A percentile compares a stretch with the other conserved stretches of the same genome.
These are phyloP conservation scores for Cantharellus anzutake DNA, from an alignment of 768 basidiomycete genomes.

Conservation along the genomic window DNA sequence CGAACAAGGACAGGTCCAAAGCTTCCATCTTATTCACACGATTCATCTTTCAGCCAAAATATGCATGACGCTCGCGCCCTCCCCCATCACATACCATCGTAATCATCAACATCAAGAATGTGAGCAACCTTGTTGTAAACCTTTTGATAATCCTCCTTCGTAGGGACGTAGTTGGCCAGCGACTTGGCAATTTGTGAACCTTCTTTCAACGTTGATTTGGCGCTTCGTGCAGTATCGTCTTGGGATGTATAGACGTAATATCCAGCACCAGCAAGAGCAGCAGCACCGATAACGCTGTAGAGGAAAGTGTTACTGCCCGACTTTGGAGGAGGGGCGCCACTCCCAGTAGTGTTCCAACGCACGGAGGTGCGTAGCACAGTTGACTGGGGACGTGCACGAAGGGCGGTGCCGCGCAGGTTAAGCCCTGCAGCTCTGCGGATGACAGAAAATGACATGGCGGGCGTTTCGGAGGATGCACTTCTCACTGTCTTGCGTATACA, in stretches of 20 bases:
- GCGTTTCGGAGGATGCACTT: too few relatives aligned
- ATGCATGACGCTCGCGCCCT: not conserved
- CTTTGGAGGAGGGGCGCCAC: slow-evolving; percentile 2
- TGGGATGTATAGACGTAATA: slow-evolving; percentile 38
- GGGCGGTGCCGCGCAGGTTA: not conserved
- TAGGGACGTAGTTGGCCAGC: slow-evolving; percentile 49
- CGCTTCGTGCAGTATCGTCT: slow-evolving; percentile 18
- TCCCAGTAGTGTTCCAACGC: not conserved
- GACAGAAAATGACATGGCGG: not conserved
- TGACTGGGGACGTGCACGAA: too few relatives aligned
- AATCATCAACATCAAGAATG: slow-evolving; percentile 49
- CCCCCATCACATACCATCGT: slow-evolving; percentile 47
- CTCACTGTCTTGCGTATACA: too few relatives aligned
- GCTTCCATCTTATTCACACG: slow-evolving; percentile 44
- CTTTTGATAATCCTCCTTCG: slow-evolving; percentile 81
- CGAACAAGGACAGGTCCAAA: slow-evolving; percentile 77
- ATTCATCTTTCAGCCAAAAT: slow-evolving; percentile 4
- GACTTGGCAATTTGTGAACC: slow-evolving; percentile 42
- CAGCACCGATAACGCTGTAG: slow-evolving; percentile 41
- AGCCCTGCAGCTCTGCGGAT: not conserved
- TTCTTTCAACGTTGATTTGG: slow-evolving; percentile 35
- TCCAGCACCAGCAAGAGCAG: slow-evolving; percentile 38
- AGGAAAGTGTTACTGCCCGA: slow-evolving; percentile 28
- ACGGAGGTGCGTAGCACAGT: not conserved
- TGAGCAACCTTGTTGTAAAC: slow-evolving; percentile 85